A percentile compares a stretch with the other conserved stretches of the same genome.
Evolutionary conservation across 192 early-diverging fungal species (phyloP).

Genomic region (Backusella westeae): DNA sequence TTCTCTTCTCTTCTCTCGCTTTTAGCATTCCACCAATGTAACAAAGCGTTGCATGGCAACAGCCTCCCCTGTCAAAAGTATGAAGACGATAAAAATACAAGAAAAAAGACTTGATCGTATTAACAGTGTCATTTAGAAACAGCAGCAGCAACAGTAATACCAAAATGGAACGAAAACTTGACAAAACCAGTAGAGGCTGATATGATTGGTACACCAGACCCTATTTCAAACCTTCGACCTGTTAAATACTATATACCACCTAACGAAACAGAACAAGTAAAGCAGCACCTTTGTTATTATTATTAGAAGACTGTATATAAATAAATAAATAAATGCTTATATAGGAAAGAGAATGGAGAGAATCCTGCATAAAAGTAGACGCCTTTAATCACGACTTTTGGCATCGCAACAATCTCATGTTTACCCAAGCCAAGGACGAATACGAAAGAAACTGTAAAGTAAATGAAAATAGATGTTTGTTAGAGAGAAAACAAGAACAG

Average conservation of each 20-base stretch:
- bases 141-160: not conserved
- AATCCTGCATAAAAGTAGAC: constrained; percentile 44
- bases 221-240: constrained; percentile 53
- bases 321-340: not conserved
- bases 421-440: constrained; percentile 47
- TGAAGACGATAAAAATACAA: not conserved
- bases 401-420: constrained; percentile 52
- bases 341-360: constrained; percentile 45
- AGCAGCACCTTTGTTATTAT: not conserved
- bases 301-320: not conserved
- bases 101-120: not conserved
- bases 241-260: constrained; percentile 46
- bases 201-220: constrained; percentile 51
- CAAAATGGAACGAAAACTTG: constrained; percentile 19
- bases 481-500: not conserved
- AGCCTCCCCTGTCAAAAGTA: not conserved
- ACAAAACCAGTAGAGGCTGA: constrained; percentile 25
- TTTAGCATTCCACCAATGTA: not conserved
- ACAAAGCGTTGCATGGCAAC: not conserved
- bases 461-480: not conserved
- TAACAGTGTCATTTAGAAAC: not conserved
- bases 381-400: constrained; percentile 56
- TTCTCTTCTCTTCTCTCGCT: too few relatives aligned
- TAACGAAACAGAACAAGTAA: constrained; percentile 46
- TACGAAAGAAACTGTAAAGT: constrained; percentile 49